Percentiles rank a stretch among this genome's conserved stretches.
These are phyloP conservation scores for Aureobasidium mangrovei DNA, from an alignment of 2,329 filamentous ascomycete species.

Conservation along the genomic window DNA sequence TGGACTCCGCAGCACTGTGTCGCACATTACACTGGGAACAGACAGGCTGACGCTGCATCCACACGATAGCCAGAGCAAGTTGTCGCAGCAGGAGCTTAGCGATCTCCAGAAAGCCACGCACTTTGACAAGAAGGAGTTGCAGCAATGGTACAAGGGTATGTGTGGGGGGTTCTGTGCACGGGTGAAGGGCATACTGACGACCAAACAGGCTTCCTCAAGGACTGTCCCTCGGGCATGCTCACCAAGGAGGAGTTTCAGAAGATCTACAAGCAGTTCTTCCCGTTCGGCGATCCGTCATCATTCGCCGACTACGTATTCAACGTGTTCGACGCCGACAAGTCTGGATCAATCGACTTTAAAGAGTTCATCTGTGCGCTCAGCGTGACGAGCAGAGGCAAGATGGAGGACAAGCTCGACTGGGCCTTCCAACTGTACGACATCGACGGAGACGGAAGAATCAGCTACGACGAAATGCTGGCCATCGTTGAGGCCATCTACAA, in stretches of 20 bases:
- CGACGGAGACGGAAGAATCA: constrained; percentile 97
- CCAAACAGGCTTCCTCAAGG: constrained; percentile 83
- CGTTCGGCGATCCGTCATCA: constrained; percentile 91
- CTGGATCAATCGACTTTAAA: constrained; percentile 97
- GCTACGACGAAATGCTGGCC: constrained; percentile 96
- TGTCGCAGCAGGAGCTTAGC: constrained; percentile 88
- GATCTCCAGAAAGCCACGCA: constrained; percentile 96
- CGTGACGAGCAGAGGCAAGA: constrained; percentile 93
- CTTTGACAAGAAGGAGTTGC: constrained; percentile 98
- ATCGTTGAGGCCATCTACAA: constrained; percentile 99
- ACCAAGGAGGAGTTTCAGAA: constrained; percentile 99
- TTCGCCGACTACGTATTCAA: constrained; percentile 99
- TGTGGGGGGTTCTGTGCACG: background rate
- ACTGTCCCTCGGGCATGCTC: constrained; percentile 93
- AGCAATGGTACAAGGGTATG: constrained; percentile 99
- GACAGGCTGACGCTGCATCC: constrained; percentile 25
- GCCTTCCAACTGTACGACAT: constrained; percentile 99
- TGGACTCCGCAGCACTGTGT: constrained; percentile 22
- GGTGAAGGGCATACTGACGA: constrained; percentile 17
- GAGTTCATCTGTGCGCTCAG: constrained; percentile 98
- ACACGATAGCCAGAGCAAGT: constrained; percentile 79
- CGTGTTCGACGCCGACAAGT: constrained; percentile 96
- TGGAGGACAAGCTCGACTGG: constrained; percentile 99
- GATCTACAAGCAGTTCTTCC: constrained; percentile 99
- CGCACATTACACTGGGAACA: constrained; percentile 20